phyloP scores from a whole-genome alignment of 495 filamentous ascomycete species.

The Penicillium dipodomyicola region DNA sequence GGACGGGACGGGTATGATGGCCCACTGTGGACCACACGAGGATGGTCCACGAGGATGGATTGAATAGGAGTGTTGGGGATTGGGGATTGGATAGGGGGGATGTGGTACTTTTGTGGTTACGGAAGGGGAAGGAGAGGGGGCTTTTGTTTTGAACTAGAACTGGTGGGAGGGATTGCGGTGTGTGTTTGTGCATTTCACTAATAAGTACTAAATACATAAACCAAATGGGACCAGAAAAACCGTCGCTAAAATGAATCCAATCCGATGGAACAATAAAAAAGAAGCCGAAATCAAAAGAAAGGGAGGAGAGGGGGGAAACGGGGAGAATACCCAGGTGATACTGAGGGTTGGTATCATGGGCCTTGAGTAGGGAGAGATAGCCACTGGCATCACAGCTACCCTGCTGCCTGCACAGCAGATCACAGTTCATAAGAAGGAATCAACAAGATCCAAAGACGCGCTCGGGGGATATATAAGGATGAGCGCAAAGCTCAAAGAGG shows the following conservation, averaged over 20 bases:
- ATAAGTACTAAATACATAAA: slow-evolving; percentile 16
- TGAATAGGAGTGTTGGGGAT: background rate
- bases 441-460: background rate
- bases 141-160: background rate
- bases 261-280: slow-evolving; percentile 7
- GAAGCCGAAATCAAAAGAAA: slow-evolving; percentile 5
- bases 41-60: background rate
- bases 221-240: slow-evolving; percentile 8
- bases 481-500: slow-evolving; percentile 3
- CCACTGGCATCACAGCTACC: background rate
- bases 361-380: background rate
- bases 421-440: background rate
- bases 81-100: background rate
- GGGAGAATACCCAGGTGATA: background rate
- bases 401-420: background rate
- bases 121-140: background rate
- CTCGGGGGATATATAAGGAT: slow-evolving; percentile 7
- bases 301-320: slow-evolving; percentile 4
- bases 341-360: background rate
- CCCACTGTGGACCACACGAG: background rate
- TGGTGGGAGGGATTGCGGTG: background rate
- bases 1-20: slow-evolving; percentile 2
- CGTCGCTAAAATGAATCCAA: slow-evolving; percentile 25
- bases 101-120: background rate
- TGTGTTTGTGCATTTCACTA: slow-evolving; percentile 3